A percentile compares a stretch with the other conserved stretches of the same genome.
phyloP scores from a whole-genome alignment of 1,284 basidiomycete genomes.

The Athelia psychrophila region DNA sequence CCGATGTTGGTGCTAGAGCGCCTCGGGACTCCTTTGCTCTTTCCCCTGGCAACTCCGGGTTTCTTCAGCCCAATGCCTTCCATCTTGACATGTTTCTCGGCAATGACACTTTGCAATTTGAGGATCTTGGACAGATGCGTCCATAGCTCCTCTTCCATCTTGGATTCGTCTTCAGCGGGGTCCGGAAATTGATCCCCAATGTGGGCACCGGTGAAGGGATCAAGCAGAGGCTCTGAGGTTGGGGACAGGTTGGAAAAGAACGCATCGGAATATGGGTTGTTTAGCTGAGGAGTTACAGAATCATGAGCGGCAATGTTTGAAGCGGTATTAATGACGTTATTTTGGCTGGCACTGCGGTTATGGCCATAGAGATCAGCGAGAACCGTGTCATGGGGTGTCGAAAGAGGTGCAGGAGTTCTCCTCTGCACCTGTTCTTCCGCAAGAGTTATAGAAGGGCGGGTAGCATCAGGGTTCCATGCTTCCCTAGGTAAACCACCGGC shows the following conservation, averaged over 20 bases:
- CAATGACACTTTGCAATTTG: conserved; percentile 67
- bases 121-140: conserved; percentile 59
- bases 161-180: conserved; percentile 18
- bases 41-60: conserved; percentile 28
- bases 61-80: conserved; percentile 50
- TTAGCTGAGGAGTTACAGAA: conserved; percentile 9
- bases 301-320: conserved; percentile 21
- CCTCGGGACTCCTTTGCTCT: conserved; percentile 24
- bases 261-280: conserved; percentile 12
- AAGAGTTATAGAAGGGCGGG: too few relatives aligned
- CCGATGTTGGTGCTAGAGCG: conserved; percentile 22
- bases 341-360: conserved; percentile 1
- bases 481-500: too few relatives aligned
- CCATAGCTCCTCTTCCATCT: conserved; percentile 59
- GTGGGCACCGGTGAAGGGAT: conserved; percentile 48
- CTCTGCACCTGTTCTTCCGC: background rate
- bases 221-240: conserved; percentile 34
- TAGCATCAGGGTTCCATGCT: too few relatives aligned
- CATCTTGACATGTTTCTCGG: conserved; percentile 70
- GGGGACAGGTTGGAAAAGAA: conserved; percentile 13
- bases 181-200: conserved; percentile 34
- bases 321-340: conserved; percentile 1
- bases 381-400: conserved; percentile 62
- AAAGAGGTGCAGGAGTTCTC: conserved; percentile 19
- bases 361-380: conserved; percentile 46